A percentile compares a stretch with the other conserved stretches of the same genome.
Conservation (phyloP, 1,139 yeast species). For the Spathaspora sp. region DNA sequence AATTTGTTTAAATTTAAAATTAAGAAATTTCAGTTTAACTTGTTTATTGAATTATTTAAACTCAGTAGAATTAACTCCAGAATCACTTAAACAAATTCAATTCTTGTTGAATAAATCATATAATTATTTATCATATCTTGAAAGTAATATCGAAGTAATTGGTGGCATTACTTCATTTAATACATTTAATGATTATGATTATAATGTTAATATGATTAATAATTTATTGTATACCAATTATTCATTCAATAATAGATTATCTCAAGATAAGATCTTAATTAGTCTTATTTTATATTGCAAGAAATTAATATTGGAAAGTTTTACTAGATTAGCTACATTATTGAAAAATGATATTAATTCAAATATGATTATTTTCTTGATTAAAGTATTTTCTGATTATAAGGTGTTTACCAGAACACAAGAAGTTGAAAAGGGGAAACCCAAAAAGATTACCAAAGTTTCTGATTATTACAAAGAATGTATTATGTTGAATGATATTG, state of each 20-base stretch:
- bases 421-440: constrained; percentile 26
- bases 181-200: constrained; percentile 30
- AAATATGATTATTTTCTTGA: constrained; percentile 39
- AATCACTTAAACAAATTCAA: constrained; percentile 43
- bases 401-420: constrained; percentile 30
- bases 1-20: constrained; percentile 36
- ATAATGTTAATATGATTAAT: constrained; percentile 30
- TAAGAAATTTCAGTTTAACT: constrained; percentile 40
- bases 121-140: constrained; percentile 43
- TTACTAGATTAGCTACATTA: constrained; percentile 28
- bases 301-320: constrained; percentile 35
- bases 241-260: constrained; percentile 21
- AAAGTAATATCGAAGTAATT: constrained; percentile 36
- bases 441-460: constrained; percentile 21
- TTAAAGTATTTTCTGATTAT: constrained; percentile 41
- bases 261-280: constrained; percentile 28
- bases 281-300: constrained; percentile 37
- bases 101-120: constrained; percentile 43
- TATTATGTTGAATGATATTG: constrained; percentile 33
- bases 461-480: constrained; percentile 23
- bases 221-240: constrained; percentile 32
- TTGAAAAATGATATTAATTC: constrained; percentile 41
- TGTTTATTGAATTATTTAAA: constrained; percentile 43
- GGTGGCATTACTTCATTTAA: constrained; percentile 37
- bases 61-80: constrained; percentile 42